Evolutionary conservation across 1,139 yeast genomes (phyloP).

Genomic region (Candida sanyaensis): DNA sequence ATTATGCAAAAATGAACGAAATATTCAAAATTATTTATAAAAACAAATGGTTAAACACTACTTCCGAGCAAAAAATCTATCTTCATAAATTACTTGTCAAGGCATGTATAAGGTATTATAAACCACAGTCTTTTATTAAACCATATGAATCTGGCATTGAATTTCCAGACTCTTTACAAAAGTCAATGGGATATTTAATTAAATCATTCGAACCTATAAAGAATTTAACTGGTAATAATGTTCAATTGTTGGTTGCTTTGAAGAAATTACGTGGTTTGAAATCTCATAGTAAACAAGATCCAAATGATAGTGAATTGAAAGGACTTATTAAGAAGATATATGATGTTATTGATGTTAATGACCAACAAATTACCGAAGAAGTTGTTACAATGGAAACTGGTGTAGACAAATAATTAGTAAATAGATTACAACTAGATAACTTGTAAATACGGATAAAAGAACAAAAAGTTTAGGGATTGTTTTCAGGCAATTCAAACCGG

Average conservation of each 20-base stretch:
- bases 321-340: constrained; percentile 5
- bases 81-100: constrained; percentile 30
- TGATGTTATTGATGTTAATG: constrained; percentile 5
- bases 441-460: not conserved
- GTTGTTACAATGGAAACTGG: no score
- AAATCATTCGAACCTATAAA: constrained; percentile 18
- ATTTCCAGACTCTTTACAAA: constrained; percentile 20
- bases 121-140: constrained; percentile 21
- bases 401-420: not conserved
- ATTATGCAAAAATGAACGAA: constrained; percentile 13
- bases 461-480: no score
- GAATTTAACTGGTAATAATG: constrained; percentile 19
- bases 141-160: constrained; percentile 10
- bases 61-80: constrained; percentile 13
- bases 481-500: no score
- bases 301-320: constrained; percentile 1
- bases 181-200: constrained; percentile 25
- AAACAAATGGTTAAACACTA: constrained; percentile 28
- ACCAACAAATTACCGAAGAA: not conserved
- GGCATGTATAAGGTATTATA: constrained; percentile 33
- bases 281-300: constrained; percentile 7
- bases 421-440: not conserved
- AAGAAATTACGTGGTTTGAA: constrained; percentile 20
- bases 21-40: constrained; percentile 26
- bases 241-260: constrained; percentile 20